Evolutionary conservation across 805 yeast species (phyloP), one percentile per base, ranked within the genome.

Genomic region (Lachancea quebecensis): DNA sequence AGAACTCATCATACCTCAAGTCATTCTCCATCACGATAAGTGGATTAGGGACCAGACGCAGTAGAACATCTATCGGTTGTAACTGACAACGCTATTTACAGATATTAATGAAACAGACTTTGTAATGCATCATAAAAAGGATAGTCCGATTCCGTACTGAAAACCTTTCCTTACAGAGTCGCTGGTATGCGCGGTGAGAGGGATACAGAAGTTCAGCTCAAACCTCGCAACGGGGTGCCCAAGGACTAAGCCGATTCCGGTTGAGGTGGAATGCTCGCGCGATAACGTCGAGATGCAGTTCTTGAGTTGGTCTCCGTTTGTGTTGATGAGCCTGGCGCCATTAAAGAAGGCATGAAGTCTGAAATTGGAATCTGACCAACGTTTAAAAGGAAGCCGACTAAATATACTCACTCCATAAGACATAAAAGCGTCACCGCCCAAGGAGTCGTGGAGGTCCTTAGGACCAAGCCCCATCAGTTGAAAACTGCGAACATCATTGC

Each of bases 1-100:
- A 65, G 75, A 82, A 29, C 49, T 81, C 38, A 86, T 91, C 41
- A 78, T 93, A 4, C 97, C 98, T 0, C 77, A 73, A 41, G 90
- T 89, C 4, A 72, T 85, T 25, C 59, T 67, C 46, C 67, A 73
- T 44, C 99, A 91, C 62, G 60, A 67, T 4, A 53, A 56, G 2
- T 87, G 93, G 89, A 79, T 85, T 21, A 35, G 16, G n/a, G 32
- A n/a, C 14, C 45, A 41, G 29, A 28, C 27, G 11, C 28, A 35
- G 21, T 17, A 41, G 37, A 4, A 34, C n/a, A n/a, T 15, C 21
- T 17, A 39, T 12, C 16, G 21, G 8, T 10, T 17, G 15, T 25
- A 18, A 10, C 28, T 27, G 38, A 38, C 16, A 25, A 33, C 27
- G 21, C 41, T 33, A 33, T 14, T 25, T 40, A 33, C 43, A 21